phyloP scores from a whole-genome alignment of 1,284 basidiomycete species.

The Cystobasidium slooffiae region DNA sequence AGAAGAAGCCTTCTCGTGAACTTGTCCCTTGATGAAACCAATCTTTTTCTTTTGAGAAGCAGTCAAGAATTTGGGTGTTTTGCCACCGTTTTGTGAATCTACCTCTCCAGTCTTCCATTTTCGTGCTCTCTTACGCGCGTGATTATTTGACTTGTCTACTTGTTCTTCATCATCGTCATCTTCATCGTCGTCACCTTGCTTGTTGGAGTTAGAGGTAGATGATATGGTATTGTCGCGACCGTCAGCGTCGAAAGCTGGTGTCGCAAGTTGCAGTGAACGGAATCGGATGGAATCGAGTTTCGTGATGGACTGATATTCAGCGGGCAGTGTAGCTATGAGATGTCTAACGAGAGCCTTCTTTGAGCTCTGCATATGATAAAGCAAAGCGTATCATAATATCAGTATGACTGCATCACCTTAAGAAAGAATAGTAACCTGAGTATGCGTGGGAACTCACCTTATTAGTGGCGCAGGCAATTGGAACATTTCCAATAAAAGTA shows the following conservation, averaged over 20 bases:
- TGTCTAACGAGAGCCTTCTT: slow-evolving; percentile 57
- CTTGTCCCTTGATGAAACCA: slow-evolving; percentile 81
- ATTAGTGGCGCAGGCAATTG: slow-evolving; percentile 73
- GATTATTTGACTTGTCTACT: slow-evolving; percentile 12
- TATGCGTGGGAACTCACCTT: slow-evolving; percentile 63
- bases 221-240: slow-evolving; percentile 2
- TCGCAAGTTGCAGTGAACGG: slow-evolving; percentile 55
- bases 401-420: background rate
- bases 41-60: slow-evolving; percentile 89
- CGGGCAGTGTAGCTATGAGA: slow-evolving; percentile 54
- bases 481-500: slow-evolving; percentile 90
- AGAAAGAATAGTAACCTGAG: background rate
- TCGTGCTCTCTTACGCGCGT: slow-evolving; percentile 24
- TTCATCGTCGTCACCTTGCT: slow-evolving; percentile 61
- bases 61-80: slow-evolving; percentile 67
- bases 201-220: background rate
- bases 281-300: slow-evolving; percentile 53
- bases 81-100: slow-evolving; percentile 54
- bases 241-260: slow-evolving; percentile 11
- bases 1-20: slow-evolving; percentile 50
- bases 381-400: background rate
- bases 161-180: slow-evolving; percentile 3
- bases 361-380: slow-evolving; percentile 46
- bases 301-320: slow-evolving; percentile 45
- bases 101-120: slow-evolving; percentile 27